A percentile compares a stretch with the other conserved stretches of the same genome.
Conservation (phyloP, 345 rosid genomes). For the Populus simonii region DNA sequence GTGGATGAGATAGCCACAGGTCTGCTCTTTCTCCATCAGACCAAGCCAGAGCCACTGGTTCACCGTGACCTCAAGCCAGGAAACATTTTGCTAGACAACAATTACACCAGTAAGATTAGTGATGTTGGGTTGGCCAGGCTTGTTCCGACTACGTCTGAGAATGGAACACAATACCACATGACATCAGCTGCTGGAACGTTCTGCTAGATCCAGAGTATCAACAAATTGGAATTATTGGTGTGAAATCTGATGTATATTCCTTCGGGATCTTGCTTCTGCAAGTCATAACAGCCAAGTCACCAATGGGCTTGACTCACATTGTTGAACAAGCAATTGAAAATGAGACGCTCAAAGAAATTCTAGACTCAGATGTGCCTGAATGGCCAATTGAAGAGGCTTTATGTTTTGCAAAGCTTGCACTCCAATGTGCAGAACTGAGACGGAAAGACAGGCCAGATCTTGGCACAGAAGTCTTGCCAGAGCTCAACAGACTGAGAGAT, state of each 20-base stretch:
- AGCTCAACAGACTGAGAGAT: constrained; percentile 55
- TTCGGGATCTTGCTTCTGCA: constrained; percentile 81
- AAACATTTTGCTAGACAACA: constrained; percentile 53
- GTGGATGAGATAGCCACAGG: too few relatives aligned
- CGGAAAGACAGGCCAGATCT: constrained; percentile 94
- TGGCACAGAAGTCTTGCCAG: constrained; percentile 59
- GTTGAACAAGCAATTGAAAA: constrained; percentile 53
- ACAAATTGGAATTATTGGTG: constrained; percentile 88
- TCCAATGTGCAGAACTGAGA: constrained; percentile 73
- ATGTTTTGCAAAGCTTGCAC: constrained; percentile 53
- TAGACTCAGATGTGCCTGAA: constrained; percentile 66
- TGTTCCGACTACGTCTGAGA: constrained; percentile 78
- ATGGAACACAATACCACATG: constrained; percentile 60
- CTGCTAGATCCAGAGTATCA: constrained; percentile 98
- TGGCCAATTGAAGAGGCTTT: constrained; percentile 77
- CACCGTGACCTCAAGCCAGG: too few relatives aligned
- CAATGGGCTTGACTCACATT: constrained; percentile 64
- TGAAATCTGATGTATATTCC: constrained; percentile 87
- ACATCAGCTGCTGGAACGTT: constrained; percentile 87
- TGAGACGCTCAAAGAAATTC: constrained; percentile 48
- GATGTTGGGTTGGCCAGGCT: constrained; percentile 89
- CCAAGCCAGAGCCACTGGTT: too few relatives aligned
- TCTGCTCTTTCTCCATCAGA: too few relatives aligned
- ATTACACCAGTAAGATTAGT: constrained; percentile 76
- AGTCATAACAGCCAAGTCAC: constrained; percentile 65